A percentile compares a stretch with the other conserved stretches of the same genome.
Conservation (phyloP, 2,329 filamentous ascomycete genomes). For the Sporothrix globosa region DNA sequence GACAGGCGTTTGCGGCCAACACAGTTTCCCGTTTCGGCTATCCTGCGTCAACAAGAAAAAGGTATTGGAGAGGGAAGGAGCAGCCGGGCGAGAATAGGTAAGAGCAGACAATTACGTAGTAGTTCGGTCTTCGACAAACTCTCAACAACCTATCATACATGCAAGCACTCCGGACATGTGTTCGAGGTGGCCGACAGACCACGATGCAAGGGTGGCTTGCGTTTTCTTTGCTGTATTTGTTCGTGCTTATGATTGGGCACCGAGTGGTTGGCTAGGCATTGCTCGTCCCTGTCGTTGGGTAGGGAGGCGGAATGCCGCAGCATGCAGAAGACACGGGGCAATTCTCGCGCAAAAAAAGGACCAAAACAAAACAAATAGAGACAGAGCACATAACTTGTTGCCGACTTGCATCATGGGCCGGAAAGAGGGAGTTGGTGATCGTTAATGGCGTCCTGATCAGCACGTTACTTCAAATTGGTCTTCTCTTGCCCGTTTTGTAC, state of each 20-base stretch:
- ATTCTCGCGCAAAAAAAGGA: slow-evolving; percentile 7
- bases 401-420: not conserved
- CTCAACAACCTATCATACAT: not conserved
- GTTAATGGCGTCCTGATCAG: not conserved
- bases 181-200: not conserved
- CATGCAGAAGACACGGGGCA: slow-evolving; percentile 23
- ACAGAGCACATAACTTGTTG: not conserved
- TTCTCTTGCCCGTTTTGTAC: not conserved
- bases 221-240: not conserved
- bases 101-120: not conserved
- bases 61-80: not conserved
- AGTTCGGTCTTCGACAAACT: not conserved
- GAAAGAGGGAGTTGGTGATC: not conserved
- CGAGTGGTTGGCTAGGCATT: slow-evolving; percentile 8
- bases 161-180: not conserved
- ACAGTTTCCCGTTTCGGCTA: not conserved
- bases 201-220: not conserved
- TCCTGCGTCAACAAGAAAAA: too few relatives aligned
- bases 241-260: slow-evolving; percentile 2
- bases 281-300: not conserved
- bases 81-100: not conserved
- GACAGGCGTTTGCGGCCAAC: not conserved
- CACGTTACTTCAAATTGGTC: not conserved
- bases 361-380: not conserved
- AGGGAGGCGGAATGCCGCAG: slow-evolving; percentile 11